A percentile compares a stretch with the other conserved stretches of the same genome.
phyloP scores from a whole-genome alignment of 106 monocot genomes.

The Platanthera guangdongensis region DNA sequence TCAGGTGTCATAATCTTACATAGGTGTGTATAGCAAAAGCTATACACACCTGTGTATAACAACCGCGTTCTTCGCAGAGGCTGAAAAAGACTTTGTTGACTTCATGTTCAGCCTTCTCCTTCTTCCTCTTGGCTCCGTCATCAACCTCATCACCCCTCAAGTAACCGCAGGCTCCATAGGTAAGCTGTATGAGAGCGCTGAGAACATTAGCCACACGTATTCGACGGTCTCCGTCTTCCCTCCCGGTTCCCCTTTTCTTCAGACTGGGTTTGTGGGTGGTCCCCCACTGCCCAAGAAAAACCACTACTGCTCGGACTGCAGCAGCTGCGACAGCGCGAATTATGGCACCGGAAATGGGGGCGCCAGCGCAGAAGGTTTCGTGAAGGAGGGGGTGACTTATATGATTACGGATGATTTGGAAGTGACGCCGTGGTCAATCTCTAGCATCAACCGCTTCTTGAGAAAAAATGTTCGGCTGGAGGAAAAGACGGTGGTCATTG shows the following conservation, averaged over 20 bases:
- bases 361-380: constrained; percentile 4
- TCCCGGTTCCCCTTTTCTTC: background rate
- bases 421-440: constrained; percentile 23
- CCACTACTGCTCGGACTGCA: background rate
- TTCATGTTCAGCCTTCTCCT: too few relatives aligned
- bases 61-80: too few relatives aligned
- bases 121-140: constrained; percentile 23
- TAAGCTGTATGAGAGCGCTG: constrained; percentile 8
- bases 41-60: too few relatives aligned
- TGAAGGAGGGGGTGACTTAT: constrained; percentile 14
- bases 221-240: background rate
- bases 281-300: background rate
- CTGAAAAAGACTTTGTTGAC: too few relatives aligned
- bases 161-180: constrained; percentile 4
- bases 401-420: constrained; percentile 32
- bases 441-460: constrained; percentile 22
- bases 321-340: background rate
- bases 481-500: constrained; percentile 15
- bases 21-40: too few relatives aligned
- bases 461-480: constrained; percentile 16
- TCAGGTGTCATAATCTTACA: too few relatives aligned
- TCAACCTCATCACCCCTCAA: constrained; percentile 9
- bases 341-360: background rate
- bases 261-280: background rate
- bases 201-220: constrained; percentile 6